Base-by-base conservation (phyloP, 2,329 filamentous ascomycete species). In the Penicillium thymicola region DNA sequence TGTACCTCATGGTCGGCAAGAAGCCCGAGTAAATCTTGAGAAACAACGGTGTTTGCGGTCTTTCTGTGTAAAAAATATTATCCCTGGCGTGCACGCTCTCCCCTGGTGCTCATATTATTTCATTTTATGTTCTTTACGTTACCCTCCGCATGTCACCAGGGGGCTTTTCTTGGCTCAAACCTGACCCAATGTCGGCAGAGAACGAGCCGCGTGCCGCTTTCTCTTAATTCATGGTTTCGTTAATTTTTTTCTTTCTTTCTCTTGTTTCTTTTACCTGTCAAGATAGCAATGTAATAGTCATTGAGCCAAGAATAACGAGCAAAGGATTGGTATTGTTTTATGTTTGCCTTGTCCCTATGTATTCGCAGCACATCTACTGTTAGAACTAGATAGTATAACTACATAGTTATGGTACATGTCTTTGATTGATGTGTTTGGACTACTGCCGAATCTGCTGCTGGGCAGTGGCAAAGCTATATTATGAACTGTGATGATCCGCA, bases 1-100 rank as follows among this genome's bases (percentile, higher is more conserved):
- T 97, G 93, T 97, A 96, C 79, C 81, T 97, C 71, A 97, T 97
- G 90, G 85, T 97, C 58, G 93, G 86, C 59, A 86, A 90, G 77
- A 97, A 97, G 82, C 91, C 93, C 41, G 70, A 76, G 70, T 75
- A 72, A 70, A 59, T 32, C 14, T 27, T 36, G 45, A 38, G 27
- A 47, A 50, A 23, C 47, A 27, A 44, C 41, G 43, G 36, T 34
- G 42, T 37, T 51, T 40, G 43, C 47, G 47, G 37, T 55, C 25
- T 38, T 45, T 48, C 38, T 44, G 23, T 53, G 41, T 50, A 51
- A 42, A 54, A 57, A 43, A 45, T 46, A 56, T 56, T 42, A 43
- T 54, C 46, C 46, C 53, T 37, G 58, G 55, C 51, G 55, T 55
- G 43, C 54, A 59, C 58, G 49, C 57, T 57, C 46, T 47, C 34